These are phyloP conservation scores for Tolypocladium nubicola DNA, from an alignment of 2,329 filamentous ascomycete species.

Conservation along the genomic window DNA sequence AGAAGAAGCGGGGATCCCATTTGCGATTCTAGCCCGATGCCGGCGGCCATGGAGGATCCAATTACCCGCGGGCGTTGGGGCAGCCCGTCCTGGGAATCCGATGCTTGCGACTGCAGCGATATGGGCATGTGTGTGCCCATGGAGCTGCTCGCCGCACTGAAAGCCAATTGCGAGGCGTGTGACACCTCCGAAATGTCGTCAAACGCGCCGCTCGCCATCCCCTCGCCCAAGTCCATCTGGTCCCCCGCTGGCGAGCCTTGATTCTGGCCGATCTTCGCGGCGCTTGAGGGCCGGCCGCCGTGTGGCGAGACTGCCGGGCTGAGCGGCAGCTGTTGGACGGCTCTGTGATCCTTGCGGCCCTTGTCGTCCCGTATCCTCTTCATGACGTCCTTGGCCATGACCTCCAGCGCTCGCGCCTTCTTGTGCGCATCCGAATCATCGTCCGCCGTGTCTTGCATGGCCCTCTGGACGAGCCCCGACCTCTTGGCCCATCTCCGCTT, in stretches of 20 bases:
- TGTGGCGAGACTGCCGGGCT: not conserved
- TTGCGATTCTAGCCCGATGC: constrained; percentile 20
- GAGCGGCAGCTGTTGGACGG: constrained; percentile 1
- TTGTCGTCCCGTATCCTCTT: constrained; percentile 64
- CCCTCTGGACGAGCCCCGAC: constrained; percentile 42
- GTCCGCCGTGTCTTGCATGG: constrained; percentile 36
- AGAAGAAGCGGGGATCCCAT: constrained; percentile 28
- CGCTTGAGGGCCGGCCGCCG: not conserved
- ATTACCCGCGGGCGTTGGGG: constrained; percentile 14
- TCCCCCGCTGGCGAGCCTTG: constrained; percentile 3
- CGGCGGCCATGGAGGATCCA: constrained; percentile 10
- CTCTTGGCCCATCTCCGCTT: constrained; percentile 57
- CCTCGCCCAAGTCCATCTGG: constrained; percentile 9
- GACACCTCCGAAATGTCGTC: constrained; percentile 13
- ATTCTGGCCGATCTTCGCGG: constrained; percentile 1
- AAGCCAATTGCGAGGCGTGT: constrained; percentile 12
- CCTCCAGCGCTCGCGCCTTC: constrained; percentile 57
- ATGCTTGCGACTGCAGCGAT: constrained; percentile 11
- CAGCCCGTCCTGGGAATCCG: constrained; percentile 8
- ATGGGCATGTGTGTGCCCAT: constrained; percentile 10
- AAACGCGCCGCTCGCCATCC: constrained; percentile 10
- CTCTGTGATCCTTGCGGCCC: constrained; percentile 36
- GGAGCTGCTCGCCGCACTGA: constrained; percentile 9
- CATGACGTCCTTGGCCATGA: constrained; percentile 66
- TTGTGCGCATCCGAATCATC: constrained; percentile 40